Percentiles rank a stretch among this genome's conserved stretches.
Evolutionary conservation across 495 filamentous ascomycete species (phyloP).

Genomic region (Aspergillus nidulans): DNA sequence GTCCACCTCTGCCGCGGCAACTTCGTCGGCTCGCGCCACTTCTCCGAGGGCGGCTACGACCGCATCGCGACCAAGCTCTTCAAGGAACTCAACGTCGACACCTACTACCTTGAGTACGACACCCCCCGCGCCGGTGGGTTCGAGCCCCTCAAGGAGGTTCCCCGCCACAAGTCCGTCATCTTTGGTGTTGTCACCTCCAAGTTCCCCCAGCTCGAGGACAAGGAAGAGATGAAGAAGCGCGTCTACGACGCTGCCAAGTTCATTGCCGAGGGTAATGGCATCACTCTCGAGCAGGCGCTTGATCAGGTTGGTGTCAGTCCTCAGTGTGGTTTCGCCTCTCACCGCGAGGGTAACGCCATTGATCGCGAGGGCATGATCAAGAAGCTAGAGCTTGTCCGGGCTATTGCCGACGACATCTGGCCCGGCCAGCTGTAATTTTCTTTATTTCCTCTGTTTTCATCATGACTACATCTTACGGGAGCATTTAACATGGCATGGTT

Average conservation of each 20-base stretch:
- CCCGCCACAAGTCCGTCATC: constrained; percentile 70
- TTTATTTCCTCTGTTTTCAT: background rate
- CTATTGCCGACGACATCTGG: constrained; percentile 70
- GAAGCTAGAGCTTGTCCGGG: constrained; percentile 62
- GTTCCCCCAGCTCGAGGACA: constrained; percentile 66
- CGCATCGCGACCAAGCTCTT: constrained; percentile 76
- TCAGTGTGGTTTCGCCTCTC: constrained; percentile 77
- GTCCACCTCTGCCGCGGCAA: constrained; percentile 80
- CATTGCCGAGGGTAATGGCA: constrained; percentile 63
- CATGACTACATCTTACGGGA: background rate
- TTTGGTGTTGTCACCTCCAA: constrained; percentile 73
- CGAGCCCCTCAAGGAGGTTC: constrained; percentile 69
- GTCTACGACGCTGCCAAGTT: constrained; percentile 65
- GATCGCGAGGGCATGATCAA: constrained; percentile 63
- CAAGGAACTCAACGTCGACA: constrained; percentile 67
- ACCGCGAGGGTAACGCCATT: constrained; percentile 63
- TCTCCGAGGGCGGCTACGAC: constrained; percentile 78
- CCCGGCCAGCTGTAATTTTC: constrained; percentile 50
- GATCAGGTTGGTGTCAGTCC: constrained; percentile 67
- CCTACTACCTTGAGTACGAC: constrained; percentile 84
- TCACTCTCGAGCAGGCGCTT: constrained; percentile 60
- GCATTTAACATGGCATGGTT: background rate
- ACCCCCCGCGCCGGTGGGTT: constrained; percentile 71
- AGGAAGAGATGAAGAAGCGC: constrained; percentile 66
- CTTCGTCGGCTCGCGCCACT: constrained; percentile 72